These are phyloP conservation scores for Picea abies DNA, from an alignment of 83 land plant species.

Conservation along the genomic window DNA sequence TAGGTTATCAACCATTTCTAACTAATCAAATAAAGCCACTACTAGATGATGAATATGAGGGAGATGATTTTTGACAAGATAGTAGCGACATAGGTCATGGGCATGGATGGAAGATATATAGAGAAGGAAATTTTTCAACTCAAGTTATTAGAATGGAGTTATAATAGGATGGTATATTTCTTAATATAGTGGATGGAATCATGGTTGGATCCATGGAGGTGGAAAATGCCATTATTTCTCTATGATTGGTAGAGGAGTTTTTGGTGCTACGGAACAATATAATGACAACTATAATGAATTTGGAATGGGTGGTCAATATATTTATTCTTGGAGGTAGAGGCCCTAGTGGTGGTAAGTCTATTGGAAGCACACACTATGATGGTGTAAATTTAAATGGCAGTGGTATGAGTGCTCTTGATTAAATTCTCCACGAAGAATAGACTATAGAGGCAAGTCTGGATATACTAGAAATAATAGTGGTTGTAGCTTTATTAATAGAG, in stretches of 20 bases:
- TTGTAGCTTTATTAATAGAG: background rate
- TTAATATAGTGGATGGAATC: no score
- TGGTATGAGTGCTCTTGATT: background rate
- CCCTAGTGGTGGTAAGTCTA: background rate
- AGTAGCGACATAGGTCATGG: no score
- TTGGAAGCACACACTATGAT: background rate
- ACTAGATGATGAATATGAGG: no score
- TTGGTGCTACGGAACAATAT: constrained; percentile 9
- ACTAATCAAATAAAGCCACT: no score
- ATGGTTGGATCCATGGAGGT: no score
- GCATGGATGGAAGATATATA: no score
- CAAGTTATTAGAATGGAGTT: no score
- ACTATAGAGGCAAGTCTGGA: background rate
- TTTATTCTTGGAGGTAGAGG: background rate
- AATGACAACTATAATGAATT: constrained; percentile 14
- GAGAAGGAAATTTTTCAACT: no score
- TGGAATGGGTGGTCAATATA: constrained; percentile 7
- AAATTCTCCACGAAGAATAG: background rate
- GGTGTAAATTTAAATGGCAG: constrained; percentile 10
- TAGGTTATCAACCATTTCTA: no score
- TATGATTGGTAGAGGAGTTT: background rate
- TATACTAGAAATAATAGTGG: constrained; percentile 7
- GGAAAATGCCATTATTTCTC: no score
- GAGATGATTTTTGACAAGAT: no score
- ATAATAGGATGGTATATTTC: no score